These are phyloP conservation scores for Taphrina betulina DNA, from an alignment of 1,139 yeast species.

Conservation along the genomic window DNA sequence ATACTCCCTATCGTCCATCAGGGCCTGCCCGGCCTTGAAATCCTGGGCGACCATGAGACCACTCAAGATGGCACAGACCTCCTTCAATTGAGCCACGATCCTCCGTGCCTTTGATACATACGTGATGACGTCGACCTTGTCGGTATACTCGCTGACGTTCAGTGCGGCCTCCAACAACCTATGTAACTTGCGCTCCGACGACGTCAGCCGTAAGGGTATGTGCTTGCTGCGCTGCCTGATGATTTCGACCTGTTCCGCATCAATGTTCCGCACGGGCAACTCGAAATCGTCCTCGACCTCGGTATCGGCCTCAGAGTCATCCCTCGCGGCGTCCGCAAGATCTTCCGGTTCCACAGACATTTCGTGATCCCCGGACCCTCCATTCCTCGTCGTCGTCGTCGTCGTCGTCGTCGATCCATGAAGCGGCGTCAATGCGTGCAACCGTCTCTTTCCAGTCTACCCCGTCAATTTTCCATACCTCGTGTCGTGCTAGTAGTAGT, in stretches of 20 bases:
- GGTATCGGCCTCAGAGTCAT: constrained; percentile 14
- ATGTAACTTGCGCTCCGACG: constrained; percentile 64
- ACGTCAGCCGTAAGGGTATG: constrained; percentile 64
- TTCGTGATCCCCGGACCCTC: constrained; percentile 25
- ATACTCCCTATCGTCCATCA: constrained; percentile 63
- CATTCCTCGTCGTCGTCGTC: too few relatives aligned
- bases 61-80: constrained; percentile 69
- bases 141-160: constrained; percentile 72
- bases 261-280: constrained; percentile 40
- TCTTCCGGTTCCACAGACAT: constrained; percentile 33
- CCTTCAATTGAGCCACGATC: constrained; percentile 65
- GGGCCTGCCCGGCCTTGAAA: constrained; percentile 61
- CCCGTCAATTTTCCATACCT: too few relatives aligned
- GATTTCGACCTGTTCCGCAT: constrained; percentile 39
- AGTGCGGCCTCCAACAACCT: constrained; percentile 50
- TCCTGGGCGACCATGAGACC: constrained; percentile 73
- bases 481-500: too few relatives aligned
- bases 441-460: constrained; percentile 54
- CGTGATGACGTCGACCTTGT: constrained; percentile 64
- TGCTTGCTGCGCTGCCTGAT: constrained; percentile 51
- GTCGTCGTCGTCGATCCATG: too few relatives aligned
- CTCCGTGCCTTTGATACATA: constrained; percentile 64
- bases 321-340: not conserved
- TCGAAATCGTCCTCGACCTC: constrained; percentile 35
- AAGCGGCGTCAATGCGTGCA: constrained; percentile 26